Conservation (phyloP, 2,329 filamentous ascomycete species). For the Exophiala phaeomuriformis region DNA sequence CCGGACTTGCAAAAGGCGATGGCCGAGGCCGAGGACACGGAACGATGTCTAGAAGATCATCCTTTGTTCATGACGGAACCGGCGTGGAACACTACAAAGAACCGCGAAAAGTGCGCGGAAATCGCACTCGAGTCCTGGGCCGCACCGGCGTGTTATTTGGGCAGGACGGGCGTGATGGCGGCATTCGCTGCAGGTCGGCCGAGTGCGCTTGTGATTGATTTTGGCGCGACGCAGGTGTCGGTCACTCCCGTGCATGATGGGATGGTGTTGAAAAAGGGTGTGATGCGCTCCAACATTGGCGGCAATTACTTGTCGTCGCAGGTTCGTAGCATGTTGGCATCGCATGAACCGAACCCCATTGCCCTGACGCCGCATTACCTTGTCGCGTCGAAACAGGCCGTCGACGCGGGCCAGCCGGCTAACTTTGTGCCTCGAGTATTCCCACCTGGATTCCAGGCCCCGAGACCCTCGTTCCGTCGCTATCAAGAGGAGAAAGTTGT, state of each 20-base stretch:
- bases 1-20: slow-evolving; percentile 53
- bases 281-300: slow-evolving; percentile 76
- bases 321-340: slow-evolving; percentile 70
- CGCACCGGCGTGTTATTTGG: slow-evolving; percentile 87
- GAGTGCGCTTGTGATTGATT: slow-evolving; percentile 83
- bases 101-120: slow-evolving; percentile 88
- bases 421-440: slow-evolving; percentile 67
- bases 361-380: slow-evolving; percentile 78
- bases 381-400: slow-evolving; percentile 76
- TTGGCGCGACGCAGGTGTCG: slow-evolving; percentile 80
- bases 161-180: slow-evolving; percentile 78
- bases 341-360: slow-evolving; percentile 58
- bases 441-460: slow-evolving; percentile 52
- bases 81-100: slow-evolving; percentile 81
- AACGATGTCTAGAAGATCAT: slow-evolving; percentile 80
- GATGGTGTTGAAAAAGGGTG: slow-evolving; percentile 83
- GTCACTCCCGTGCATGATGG: slow-evolving; percentile 91
- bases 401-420: slow-evolving; percentile 75
- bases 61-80: slow-evolving; percentile 91
- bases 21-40: slow-evolving; percentile 54
- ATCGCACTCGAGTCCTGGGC: slow-evolving; percentile 97
- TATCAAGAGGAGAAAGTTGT: slow-evolving; percentile 89
- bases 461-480: slow-evolving; percentile 63
- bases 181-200: slow-evolving; percentile 91
- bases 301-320: slow-evolving; percentile 88